Base-by-base conservation (phyloP, 1,284 basidiomycete genomes). In the Cryptococcus neoformans region DNA sequence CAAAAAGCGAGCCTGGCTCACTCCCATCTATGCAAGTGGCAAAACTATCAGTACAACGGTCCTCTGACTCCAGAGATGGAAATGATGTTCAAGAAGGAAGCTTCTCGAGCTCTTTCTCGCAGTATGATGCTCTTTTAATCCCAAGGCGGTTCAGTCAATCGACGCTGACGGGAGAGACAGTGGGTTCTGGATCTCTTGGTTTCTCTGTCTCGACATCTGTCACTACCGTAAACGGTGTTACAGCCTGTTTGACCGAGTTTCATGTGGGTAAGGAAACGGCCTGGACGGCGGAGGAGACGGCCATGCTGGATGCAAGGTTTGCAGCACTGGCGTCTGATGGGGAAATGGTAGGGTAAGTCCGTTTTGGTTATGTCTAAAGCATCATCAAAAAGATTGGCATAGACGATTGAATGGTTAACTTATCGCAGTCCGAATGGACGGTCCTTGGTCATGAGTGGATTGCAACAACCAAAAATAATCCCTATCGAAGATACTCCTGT, bases 31-130 rank as follows among this genome's bases (percentile, higher is more conserved):
- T 4, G 16, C 21, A 12, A 60, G 58, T 60, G 58, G 58, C 58
- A 52, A 56, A 60, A 36, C 10, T 60, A 56, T 38, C 49, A 37
- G 2, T 51, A 51, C 8, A 47, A 50, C n/a, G 55, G 39, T 9
- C 52, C 58, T 28, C 41, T 56, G 12, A 56, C 51, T 9, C 58
- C 51, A 35, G 51, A 54, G 35, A 40, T 56, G n/a, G 55, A 60
- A 39, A 39, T 50, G 16, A 44, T 46, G 10, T 51, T 60, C 17
- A 41, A 49, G 11, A 34, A 35, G 42, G 54, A 60, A 54, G 58
- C 58, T 2, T 39, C 54, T 8, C 7, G 40, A 35, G 58, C 58
- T 5, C 51, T 60, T 7, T 16, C 50, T 11, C 17, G 21, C 28
- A 21, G 55, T 56, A 34, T 47, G 51, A 54, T 36, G 8, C 16